Conservation (phyloP, 1,284 basidiomycete species). For the Fomitopsis betulina region DNA sequence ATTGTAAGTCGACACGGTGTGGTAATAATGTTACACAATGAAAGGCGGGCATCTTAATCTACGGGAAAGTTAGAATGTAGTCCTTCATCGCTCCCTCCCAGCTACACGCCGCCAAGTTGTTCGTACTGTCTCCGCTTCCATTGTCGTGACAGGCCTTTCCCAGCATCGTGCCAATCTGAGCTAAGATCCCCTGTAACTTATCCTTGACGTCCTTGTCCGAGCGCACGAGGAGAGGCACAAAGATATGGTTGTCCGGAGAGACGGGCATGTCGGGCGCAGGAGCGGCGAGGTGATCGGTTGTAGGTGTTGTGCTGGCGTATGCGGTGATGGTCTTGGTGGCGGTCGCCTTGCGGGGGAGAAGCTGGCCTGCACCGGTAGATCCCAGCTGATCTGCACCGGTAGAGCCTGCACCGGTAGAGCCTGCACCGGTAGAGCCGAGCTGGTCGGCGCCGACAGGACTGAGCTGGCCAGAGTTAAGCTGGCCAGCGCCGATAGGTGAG, state of each 20-base stretch:
- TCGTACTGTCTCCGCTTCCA: conserved; percentile 26
- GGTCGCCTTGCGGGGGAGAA: not conserved
- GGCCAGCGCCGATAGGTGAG: not conserved
- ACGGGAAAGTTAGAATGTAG: conserved; percentile 61
- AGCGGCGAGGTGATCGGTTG: no score
- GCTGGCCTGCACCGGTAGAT: not conserved
- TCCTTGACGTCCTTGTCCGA: conserved; percentile 21
- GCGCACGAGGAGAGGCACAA: conserved; percentile 17
- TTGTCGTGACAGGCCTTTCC: conserved; percentile 43
- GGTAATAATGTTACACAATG: not conserved
- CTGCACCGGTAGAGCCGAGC: no score
- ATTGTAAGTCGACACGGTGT: no score
- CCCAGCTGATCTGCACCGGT: no score
- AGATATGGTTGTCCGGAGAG: conserved; percentile 8
- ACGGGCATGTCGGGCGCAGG: not conserved
- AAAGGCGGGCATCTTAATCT: not conserved
- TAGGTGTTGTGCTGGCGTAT: no score
- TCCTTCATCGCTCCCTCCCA: conserved; percentile 60
- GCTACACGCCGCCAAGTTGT: conserved; percentile 44
- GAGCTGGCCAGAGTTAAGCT: not conserved
- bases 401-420: no score
- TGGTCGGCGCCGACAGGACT: not conserved
- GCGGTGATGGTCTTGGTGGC: not conserved
- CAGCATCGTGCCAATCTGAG: conserved; percentile 29
- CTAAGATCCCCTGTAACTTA: conserved; percentile 26